Percentiles rank a stretch among this genome's conserved stretches.
Evolutionary conservation across 78 protist species (phyloP).

Genomic region (Emiliania huxleyi): DNA sequence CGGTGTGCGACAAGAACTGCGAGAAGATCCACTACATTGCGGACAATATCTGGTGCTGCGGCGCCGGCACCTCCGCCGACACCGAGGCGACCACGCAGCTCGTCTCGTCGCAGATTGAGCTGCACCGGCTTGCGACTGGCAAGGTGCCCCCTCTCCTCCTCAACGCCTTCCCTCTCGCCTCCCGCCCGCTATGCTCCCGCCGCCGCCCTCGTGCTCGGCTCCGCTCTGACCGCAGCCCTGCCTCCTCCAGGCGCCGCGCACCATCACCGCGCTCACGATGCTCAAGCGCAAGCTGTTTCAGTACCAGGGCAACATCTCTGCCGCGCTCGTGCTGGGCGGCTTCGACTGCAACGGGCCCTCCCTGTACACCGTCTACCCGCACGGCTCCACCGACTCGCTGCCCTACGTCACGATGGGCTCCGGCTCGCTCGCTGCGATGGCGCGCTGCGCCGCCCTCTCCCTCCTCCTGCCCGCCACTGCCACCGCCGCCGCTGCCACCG

Average conservation of each 20-base stretch:
- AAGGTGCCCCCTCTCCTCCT: no score
- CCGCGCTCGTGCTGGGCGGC: slow-evolving; percentile 98
- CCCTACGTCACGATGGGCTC: slow-evolving; percentile 98
- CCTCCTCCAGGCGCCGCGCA: slow-evolving; percentile 89
- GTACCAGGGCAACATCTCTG: slow-evolving; percentile 92
- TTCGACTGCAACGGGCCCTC: slow-evolving; percentile 87
- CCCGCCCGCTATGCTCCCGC: not conserved
- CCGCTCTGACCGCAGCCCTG: not conserved
- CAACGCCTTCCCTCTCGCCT: not conserved
- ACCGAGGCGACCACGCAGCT: slow-evolving; percentile 74
- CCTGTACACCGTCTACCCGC: slow-evolving; percentile 89
- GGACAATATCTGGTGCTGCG: slow-evolving; percentile 96
- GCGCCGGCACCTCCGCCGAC: slow-evolving; percentile 99
- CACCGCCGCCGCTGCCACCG: no score
- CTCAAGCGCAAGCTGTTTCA: slow-evolving; percentile 86
- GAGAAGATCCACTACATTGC: slow-evolving; percentile 98
- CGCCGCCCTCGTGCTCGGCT: not conserved
- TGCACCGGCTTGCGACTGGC: slow-evolving; percentile 78
- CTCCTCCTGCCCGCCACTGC: not conserved
- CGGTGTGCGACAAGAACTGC: slow-evolving; percentile 98
- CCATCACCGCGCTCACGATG: slow-evolving; percentile 85
- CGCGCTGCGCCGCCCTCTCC: not conserved
- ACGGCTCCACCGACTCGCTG: slow-evolving; percentile 89
- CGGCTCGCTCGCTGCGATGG: not conserved
- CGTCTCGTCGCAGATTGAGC: slow-evolving; percentile 64